Conservation (phyloP, 1,284 basidiomycete species). For the Exobasidium cylindrosporum region DNA sequence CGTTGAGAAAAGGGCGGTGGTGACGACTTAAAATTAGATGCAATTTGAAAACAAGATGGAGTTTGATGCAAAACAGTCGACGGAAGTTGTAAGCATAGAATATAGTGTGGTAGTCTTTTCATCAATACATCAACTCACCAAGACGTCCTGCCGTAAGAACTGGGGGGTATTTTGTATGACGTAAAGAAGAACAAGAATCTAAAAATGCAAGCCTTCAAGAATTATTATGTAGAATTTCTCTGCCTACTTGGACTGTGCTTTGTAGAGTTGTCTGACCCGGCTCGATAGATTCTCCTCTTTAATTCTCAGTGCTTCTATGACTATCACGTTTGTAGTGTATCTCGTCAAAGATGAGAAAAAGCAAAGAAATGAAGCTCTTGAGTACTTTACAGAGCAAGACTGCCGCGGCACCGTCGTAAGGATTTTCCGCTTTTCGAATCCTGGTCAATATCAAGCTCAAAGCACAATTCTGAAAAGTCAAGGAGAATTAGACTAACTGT, state of each 20-base stretch:
- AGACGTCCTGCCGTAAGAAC: background rate
- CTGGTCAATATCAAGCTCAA: background rate
- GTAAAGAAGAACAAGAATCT: background rate
- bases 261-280: background rate
- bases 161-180: background rate
- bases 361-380: background rate
- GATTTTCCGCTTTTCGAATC: background rate
- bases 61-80: background rate
- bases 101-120: background rate
- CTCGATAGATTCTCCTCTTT: background rate
- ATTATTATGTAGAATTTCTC: background rate
- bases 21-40: background rate
- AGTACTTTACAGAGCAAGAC: background rate
- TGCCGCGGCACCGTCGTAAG: background rate
- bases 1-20: background rate
- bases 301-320: background rate
- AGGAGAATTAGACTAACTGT: background rate
- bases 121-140: background rate
- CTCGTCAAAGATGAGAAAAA: background rate
- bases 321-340: no score
- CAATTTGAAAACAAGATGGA: background rate
- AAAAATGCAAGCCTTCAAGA: background rate
- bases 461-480: background rate
- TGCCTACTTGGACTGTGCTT: background rate
- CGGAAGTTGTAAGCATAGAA: background rate